Evolutionary conservation across 2,329 filamentous ascomycete genomes (phyloP), one percentile per base, ranked within the genome.

Genomic region (Harringtonia lauricola): DNA sequence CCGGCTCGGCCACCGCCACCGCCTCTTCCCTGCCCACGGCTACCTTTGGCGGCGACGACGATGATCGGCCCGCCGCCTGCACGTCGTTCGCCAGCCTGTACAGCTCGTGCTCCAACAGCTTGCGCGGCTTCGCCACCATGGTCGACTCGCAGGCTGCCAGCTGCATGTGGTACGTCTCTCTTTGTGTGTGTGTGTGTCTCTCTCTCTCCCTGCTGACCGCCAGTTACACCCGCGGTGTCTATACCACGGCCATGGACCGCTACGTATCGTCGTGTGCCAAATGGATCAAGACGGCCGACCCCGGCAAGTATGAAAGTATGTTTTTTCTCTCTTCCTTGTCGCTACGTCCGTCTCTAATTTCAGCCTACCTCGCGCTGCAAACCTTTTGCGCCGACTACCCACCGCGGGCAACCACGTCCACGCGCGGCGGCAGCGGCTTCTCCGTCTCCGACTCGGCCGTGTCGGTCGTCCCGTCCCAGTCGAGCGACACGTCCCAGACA

Each of bases 121-220:
- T 43, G 8, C 38, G 29, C 12, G 45, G 41, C 15, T 43, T 52
- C 36, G 4, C 19, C 18, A 50, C 51, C 8, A 43, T 48, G 19
- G 19, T 36, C n/a, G 31, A 39, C 10, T 29, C 4, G 9, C 40
- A 52, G 5, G 30, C 43, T 13, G 54, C 53, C 2, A 47, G 42
- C 3, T 59, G 57, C 40, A 28, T 59, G 13, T 59, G 57, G 52
- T 56, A 21, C 15, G 51, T 31, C 10, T n/a, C 14, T 13, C n/a
- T 18, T 8, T 14, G 26, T 19, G 1, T 19, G 4, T 26, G 3
- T 34, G 7, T 34, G n/a, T 2, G 9, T 19, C 3, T 41, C 19
- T 9, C 9, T 14, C 13, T n/a, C 19, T 19, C 13, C n/a, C 22
- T 30, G 7, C 12, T 8, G 12, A 30, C 13, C 4, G 9, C 10